Percentiles rank a stretch among this genome's conserved stretches.
Conservation (phyloP, 2,329 filamentous ascomycete species). For the Macroventuria anomochaeta region DNA sequence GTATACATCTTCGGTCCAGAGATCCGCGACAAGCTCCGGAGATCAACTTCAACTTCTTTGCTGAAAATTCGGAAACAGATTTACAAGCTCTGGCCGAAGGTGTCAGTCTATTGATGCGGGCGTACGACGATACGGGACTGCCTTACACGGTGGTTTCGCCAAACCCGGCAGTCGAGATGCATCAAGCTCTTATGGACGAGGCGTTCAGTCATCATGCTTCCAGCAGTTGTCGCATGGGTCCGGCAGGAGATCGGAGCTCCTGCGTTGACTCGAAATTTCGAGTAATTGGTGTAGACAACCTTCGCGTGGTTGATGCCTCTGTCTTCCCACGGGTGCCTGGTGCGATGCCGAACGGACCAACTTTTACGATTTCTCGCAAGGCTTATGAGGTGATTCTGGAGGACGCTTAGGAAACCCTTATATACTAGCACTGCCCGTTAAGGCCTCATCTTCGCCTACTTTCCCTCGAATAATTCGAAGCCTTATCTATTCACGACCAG, state of each 20-base stretch:
- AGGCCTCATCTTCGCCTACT: too few relatives aligned
- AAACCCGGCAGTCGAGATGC: constrained; percentile 9
- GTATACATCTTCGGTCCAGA: constrained; percentile 62
- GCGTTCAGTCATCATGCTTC: constrained; percentile 22
- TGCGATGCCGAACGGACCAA: constrained; percentile 15
- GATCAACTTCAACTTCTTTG: constrained; percentile 50
- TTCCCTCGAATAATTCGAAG: too few relatives aligned
- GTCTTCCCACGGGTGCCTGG: constrained; percentile 59
- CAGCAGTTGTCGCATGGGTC: constrained; percentile 18
- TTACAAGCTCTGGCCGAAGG: constrained; percentile 16
- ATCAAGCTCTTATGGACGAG: constrained; percentile 19
- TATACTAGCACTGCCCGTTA: too few relatives aligned
- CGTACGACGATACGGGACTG: constrained; percentile 1
- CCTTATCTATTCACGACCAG: too few relatives aligned
- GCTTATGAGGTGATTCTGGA: constrained; percentile 16
- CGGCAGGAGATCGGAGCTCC: not conserved
- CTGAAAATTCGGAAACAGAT: constrained; percentile 7
- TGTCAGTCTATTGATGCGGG: constrained; percentile 7
- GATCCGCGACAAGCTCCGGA: constrained; percentile 67
- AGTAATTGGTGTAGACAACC: constrained; percentile 46
- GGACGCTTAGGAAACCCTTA: not conserved
- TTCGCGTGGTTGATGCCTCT: constrained; percentile 67
- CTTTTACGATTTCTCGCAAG: constrained; percentile 18
- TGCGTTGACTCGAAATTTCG: constrained; percentile 24
- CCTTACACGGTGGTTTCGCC: constrained; percentile 7